Conservation (phyloP, 2,329 filamentous ascomycete genomes). For the Fusarium succisae region DNA sequence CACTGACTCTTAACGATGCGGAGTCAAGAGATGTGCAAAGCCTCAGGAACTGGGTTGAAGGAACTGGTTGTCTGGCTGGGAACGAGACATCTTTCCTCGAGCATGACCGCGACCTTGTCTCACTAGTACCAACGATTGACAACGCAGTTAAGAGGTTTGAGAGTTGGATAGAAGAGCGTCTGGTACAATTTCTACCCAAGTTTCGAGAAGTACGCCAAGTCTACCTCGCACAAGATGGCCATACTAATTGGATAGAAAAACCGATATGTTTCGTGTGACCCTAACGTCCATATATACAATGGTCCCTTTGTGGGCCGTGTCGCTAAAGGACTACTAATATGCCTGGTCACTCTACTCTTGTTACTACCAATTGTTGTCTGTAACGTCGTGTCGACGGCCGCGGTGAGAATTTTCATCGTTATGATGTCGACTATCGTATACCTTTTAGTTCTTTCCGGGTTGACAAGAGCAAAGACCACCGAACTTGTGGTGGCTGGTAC, state of each 20-base stretch:
- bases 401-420: background rate
- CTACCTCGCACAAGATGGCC: background rate
- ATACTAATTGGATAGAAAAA: background rate
- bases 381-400: background rate
- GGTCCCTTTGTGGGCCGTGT: background rate
- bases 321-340: background rate
- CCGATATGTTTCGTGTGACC: background rate
- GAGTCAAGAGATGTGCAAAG: background rate
- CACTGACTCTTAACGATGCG: background rate
- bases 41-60: background rate
- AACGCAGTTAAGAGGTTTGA: background rate
- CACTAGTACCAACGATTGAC: background rate
- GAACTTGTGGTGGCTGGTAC: background rate
- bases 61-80: background rate
- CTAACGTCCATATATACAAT: background rate
- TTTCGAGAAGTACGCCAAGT: background rate
- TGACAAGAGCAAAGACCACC: background rate
- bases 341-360: background rate
- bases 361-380: constrained; percentile 3
- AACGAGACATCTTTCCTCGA: background rate
- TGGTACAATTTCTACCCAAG: background rate
- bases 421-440: constrained; percentile 1
- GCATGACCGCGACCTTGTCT: background rate
- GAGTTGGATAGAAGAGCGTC: background rate
- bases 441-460: background rate